These are phyloP conservation scores for Malassezia vespertilionis DNA, from an alignment of 1,284 basidiomycete genomes.

Conservation along the genomic window DNA sequence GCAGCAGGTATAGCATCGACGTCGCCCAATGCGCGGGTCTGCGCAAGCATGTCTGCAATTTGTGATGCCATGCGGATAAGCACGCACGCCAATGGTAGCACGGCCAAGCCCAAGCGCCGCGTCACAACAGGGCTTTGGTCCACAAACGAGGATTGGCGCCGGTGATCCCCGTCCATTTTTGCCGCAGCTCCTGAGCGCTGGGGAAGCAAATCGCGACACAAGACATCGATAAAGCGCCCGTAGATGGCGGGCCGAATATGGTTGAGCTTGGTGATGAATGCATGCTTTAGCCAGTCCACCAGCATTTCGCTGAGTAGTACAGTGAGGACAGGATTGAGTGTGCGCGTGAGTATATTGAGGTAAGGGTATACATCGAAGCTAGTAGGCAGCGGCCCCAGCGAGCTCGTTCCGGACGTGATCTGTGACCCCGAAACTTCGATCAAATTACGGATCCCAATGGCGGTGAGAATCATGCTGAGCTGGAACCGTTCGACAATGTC, in stretches of 20 bases:
- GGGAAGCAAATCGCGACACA: conserved; percentile 82
- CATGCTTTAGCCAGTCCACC: conserved; percentile 98
- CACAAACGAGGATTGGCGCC: conserved; percentile 65
- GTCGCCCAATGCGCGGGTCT: conserved; percentile 20
- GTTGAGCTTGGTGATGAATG: conserved; percentile 94
- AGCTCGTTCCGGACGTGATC: conserved; percentile 17
- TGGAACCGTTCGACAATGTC: conserved; percentile 98
- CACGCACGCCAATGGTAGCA: conserved; percentile 79
- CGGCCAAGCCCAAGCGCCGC: conserved; percentile 82
- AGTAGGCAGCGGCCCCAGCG: conserved; percentile 56
- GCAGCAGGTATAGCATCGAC: not conserved
- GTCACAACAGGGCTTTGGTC: conserved; percentile 92
- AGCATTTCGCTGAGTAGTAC: conserved; percentile 84
- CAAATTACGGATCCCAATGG: conserved; percentile 86
- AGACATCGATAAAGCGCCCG: conserved; percentile 85
- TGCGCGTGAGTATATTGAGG: conserved; percentile 61
- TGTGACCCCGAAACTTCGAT: conserved; percentile 71
- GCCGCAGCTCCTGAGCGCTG: conserved; percentile 54
- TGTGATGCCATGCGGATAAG: conserved; percentile 71
- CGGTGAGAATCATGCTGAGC: conserved; percentile 74
- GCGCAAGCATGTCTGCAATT: conserved; percentile 57
- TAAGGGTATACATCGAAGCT: conserved; percentile 48
- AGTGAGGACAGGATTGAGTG: conserved; percentile 80
- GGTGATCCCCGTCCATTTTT: conserved; percentile 15
- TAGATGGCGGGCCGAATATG: conserved; percentile 83